Evolutionary conservation across 805 yeast genomes (phyloP).

Genomic region (Metschnikowia amazonensis): DNA sequence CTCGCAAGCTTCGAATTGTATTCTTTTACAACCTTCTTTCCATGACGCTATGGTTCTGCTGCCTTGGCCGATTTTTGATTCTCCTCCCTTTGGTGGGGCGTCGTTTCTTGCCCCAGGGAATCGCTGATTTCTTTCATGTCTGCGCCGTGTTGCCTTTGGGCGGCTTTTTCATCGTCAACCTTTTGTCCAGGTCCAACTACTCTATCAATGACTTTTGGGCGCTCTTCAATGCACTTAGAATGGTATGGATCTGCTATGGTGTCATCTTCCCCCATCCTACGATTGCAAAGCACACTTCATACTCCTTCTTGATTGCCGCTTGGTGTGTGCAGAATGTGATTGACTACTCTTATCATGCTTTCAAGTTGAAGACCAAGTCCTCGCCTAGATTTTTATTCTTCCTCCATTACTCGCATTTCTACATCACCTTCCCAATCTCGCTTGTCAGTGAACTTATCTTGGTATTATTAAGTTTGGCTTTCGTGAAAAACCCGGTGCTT

Average conservation of each 20-base stretch:
- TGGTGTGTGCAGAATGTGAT: slow-evolving; percentile 36
- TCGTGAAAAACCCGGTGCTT: slow-evolving; percentile 22
- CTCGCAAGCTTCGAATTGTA: slow-evolving; percentile 29
- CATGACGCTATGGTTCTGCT: slow-evolving; percentile 46
- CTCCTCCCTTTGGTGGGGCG: slow-evolving; percentile 64
- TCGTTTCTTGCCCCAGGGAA: slow-evolving; percentile 64
- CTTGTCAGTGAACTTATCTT: slow-evolving; percentile 33
- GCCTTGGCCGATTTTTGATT: slow-evolving; percentile 46
- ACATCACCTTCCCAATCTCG: slow-evolving; percentile 32
- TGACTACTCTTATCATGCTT: slow-evolving; percentile 34
- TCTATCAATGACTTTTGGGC: slow-evolving; percentile 24
- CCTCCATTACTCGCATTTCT: slow-evolving; percentile 34
- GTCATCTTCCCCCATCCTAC: slow-evolving; percentile 41
- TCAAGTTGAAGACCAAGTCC: slow-evolving; percentile 32
- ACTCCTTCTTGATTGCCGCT: slow-evolving; percentile 33
- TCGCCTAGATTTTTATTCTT: slow-evolving; percentile 35
- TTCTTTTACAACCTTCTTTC: slow-evolving; percentile 34
- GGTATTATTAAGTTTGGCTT: slow-evolving; percentile 33
- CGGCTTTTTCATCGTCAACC: slow-evolving; percentile 19
- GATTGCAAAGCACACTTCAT: slow-evolving; percentile 40
- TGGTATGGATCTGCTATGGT: slow-evolving; percentile 40
- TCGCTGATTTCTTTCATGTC: slow-evolving; percentile 58
- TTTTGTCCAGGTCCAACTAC: slow-evolving; percentile 5
- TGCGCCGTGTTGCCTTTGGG: slow-evolving; percentile 34
- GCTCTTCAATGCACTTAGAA: slow-evolving; percentile 26